Evolutionary conservation across 805 yeast genomes (phyloP), one percentile per base, ranked within the genome.

Genomic region (Ogataea paraovalis): DNA sequence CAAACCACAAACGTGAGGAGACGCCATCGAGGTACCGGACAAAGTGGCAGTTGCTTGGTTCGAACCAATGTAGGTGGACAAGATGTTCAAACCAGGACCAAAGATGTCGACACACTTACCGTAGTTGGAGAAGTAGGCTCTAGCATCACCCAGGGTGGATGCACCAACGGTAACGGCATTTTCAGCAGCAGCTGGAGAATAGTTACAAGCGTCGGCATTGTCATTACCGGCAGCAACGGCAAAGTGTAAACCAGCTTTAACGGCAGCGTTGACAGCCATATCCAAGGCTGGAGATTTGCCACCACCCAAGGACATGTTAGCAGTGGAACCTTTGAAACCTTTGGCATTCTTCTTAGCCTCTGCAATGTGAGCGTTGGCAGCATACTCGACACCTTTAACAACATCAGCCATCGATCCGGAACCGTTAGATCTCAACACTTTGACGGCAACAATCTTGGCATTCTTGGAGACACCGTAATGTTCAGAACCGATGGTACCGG

Each of bases 171-270:
- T 88, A 60, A 92, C 79, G 40, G 96, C 88, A 47, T 78, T 78
- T 54, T 76, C 83, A 41, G 95, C 91, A 47, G 90, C 76, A 41
- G 97, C 96, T 45, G 98, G 98, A 4, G 97, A 90, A 46, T 82
- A 79, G 66, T 82, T 79, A 77, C 98, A 92, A 47, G 98, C 96
- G 67, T 91, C 96, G 58, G 83, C 87, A 65, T 87, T 85, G 64
- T 87, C 96, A 68, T 92, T 91, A 71, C 97, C 98, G 27, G 97
- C 97, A 43, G 98, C 97, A 54, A 89, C 96, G 33, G 96, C 95
- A 66, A 92, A 85, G 65, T 88, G 94, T 50, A 92, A 70, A 59
- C 97, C 97, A 28, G 91, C 86, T 53, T 79, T 76, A 43, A 87
- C 89, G 36, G 96, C 97, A 40, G 96, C 96, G 58, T 87, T 82